Evolutionary conservation across 129 eudicot genomes (phyloP).

Genomic region (Smallanthus sonchifolius): DNA sequence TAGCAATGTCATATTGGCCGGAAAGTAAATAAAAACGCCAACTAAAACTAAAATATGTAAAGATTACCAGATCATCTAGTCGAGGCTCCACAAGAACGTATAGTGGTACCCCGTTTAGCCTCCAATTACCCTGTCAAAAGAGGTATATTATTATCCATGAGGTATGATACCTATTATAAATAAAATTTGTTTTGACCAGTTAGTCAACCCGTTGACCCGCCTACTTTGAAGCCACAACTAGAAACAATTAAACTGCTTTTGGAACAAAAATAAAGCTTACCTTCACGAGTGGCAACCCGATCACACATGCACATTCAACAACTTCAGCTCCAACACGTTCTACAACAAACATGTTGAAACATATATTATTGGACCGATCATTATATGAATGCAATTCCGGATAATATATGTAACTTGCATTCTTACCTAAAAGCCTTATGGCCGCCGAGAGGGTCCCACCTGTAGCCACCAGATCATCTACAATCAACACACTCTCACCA

Average conservation of each 20-base stretch:
- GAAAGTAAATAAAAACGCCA: neutral
- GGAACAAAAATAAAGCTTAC: constrained; percentile 16
- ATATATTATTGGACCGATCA: neutral
- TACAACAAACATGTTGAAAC: constrained; percentile 11
- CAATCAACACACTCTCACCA: constrained; percentile 78
- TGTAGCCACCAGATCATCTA: constrained; percentile 96
- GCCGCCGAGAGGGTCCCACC: constrained; percentile 98
- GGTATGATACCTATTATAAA: neutral
- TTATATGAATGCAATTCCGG: neutral
- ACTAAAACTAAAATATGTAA: neutral
- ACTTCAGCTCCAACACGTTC: constrained; percentile 60
- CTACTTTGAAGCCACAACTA: neutral
- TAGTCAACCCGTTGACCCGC: neutral
- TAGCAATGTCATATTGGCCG: neutral
- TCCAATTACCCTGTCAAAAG: constrained; percentile 51
- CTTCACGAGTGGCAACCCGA: constrained; percentile 78
- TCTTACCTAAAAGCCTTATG: constrained; percentile 73
- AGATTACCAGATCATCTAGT: constrained; percentile 38
- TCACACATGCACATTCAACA: constrained; percentile 79
- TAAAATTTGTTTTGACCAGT: neutral
- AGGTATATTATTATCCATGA: neutral
- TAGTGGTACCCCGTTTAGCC: constrained; percentile 67
- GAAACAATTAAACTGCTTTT: neutral
- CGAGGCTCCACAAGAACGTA: constrained; percentile 94
- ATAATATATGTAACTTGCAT: neutral